Evolutionary conservation across 2,329 filamentous ascomycete genomes (phyloP).

Genomic region (Tympanopsis confertula): DNA sequence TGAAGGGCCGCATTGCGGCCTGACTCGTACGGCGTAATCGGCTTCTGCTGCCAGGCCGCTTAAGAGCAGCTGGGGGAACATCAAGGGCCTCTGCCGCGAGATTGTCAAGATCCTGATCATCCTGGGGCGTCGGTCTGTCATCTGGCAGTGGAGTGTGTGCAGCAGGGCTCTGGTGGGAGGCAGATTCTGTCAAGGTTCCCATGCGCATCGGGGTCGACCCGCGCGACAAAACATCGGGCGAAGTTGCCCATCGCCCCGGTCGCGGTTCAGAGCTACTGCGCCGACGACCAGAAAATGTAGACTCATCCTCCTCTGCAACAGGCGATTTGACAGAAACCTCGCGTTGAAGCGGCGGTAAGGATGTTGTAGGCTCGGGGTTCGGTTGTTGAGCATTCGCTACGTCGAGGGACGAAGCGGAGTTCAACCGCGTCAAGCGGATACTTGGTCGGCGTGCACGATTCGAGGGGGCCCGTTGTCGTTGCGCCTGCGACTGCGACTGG

Average conservation of each 20-base stretch:
- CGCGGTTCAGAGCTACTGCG: constrained; percentile 1
- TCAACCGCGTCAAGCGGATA: not conserved
- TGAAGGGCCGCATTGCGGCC: not conserved
- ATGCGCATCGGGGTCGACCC: not conserved
- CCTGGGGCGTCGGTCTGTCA: too few species aligned
- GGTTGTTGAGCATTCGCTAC: not conserved
- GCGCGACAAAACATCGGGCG: not conserved
- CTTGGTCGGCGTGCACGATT: not conserved
- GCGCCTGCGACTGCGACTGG: too few species aligned
- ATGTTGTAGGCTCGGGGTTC: too few species aligned
- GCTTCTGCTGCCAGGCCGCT: not conserved
- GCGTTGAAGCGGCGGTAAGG: too few species aligned
- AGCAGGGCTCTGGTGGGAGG: not conserved
- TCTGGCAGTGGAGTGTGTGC: not conserved
- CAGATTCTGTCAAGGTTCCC: not conserved
- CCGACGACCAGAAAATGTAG: not conserved
- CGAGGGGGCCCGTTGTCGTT: not conserved
- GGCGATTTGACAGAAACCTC: too few species aligned
- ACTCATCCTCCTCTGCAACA: not conserved
- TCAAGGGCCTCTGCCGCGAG: not conserved
- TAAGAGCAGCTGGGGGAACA: not conserved
- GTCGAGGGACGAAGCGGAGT: not conserved
- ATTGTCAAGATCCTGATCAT: not conserved
- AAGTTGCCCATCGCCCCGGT: not conserved
- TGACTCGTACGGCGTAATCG: not conserved